Conservation (phyloP, 1,139 yeast species). For the Debaryomyces sp. region DNA sequence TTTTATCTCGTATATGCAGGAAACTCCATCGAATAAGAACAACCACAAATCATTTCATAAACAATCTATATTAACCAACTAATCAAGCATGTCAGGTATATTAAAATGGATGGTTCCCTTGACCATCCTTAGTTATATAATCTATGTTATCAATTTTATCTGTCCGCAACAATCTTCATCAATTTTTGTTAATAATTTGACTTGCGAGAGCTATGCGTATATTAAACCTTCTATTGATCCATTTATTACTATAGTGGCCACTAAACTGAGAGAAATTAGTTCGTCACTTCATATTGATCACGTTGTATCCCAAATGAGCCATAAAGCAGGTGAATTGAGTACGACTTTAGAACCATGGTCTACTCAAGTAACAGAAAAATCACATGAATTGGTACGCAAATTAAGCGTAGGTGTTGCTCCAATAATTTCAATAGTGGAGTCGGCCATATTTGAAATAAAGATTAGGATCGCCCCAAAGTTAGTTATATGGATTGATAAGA, state of each 20-base stretch:
- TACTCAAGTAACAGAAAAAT: not conserved
- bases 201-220: conserved; percentile 6
- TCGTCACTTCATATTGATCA: conserved; percentile 1
- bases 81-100: conserved; percentile 3
- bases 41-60: conserved; percentile 3
- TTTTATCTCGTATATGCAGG: not conserved
- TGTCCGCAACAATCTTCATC: conserved; percentile 4
- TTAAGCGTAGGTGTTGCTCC: not conserved
- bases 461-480: not conserved
- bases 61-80: not conserved
- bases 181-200: conserved; percentile 4
- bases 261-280: conserved; percentile 2
- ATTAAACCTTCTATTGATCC: conserved; percentile 5
- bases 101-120: conserved; percentile 8
- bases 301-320: not conserved
- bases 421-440: not conserved
- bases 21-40: not conserved
- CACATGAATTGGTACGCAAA: not conserved
- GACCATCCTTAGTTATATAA: conserved; percentile 8
- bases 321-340: not conserved
- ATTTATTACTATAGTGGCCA: not conserved
- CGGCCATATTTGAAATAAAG: not conserved
- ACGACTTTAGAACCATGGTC: not conserved
- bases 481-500: not conserved
- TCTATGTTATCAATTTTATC: conserved; percentile 7